A percentile compares a stretch with the other conserved stretches of the same genome.
Evolutionary conservation across 208 protist species (phyloP).

Genomic region (Trypanosoma avium): DNA sequence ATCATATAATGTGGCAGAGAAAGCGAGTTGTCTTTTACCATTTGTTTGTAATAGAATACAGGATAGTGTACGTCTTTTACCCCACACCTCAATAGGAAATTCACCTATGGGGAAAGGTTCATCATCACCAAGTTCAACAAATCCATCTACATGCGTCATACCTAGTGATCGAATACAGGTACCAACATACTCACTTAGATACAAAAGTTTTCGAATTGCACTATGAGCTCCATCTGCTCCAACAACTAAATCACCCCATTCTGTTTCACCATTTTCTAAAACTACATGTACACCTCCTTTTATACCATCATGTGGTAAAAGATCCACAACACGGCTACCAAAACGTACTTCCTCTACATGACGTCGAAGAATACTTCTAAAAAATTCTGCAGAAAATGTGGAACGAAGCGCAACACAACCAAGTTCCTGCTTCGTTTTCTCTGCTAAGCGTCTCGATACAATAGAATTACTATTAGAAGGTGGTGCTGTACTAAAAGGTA

Average conservation of each 20-base stretch:
- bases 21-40: conserved; percentile 53
- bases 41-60: conserved; percentile 46
- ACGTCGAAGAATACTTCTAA: conserved; percentile 61
- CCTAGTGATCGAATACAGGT: conserved; percentile 64
- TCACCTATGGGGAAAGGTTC: conserved; percentile 44
- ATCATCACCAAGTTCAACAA: conserved; percentile 34
- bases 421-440: conserved; percentile 64
- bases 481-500: conserved; percentile 78
- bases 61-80: conserved; percentile 35
- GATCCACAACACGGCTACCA: conserved; percentile 64
- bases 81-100: conserved; percentile 72
- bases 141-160: conserved; percentile 82
- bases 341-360: conserved; percentile 77
- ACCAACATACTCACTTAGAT: conserved; percentile 72
- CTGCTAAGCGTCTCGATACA: conserved; percentile 68
- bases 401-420: conserved; percentile 74
- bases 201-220: conserved; percentile 75
- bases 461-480: conserved; percentile 83
- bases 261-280: conserved; percentile 66
- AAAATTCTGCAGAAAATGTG: conserved; percentile 51
- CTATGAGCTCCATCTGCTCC: conserved; percentile 88
- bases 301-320: conserved; percentile 78
- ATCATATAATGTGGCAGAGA: conserved; percentile 70
- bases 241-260: conserved; percentile 90
- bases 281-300: conserved; percentile 83